phyloP scores from a whole-genome alignment of 78 protist species.

The Diacronema lutheri region DNA sequence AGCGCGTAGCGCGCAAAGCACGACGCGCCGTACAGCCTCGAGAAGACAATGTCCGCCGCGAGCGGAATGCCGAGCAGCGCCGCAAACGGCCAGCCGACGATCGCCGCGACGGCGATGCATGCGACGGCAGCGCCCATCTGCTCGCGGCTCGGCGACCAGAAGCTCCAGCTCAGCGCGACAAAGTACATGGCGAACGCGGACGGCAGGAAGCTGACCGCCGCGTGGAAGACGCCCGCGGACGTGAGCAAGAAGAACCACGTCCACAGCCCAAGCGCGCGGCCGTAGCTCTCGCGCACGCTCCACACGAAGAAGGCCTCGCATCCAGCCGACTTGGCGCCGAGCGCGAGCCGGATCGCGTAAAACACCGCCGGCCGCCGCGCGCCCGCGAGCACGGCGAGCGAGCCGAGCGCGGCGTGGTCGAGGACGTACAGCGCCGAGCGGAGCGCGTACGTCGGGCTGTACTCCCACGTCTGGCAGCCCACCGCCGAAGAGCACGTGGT shows the following conservation, averaged over 20 bases:
- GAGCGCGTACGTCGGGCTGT: conserved; percentile 74
- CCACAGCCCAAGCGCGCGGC: neutral
- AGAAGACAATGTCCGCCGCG: conserved; percentile 38
- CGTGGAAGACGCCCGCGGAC: conserved; percentile 6
- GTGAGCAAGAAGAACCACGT: neutral
- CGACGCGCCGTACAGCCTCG: neutral
- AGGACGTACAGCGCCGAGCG: conserved; percentile 74
- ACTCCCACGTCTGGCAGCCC: conserved; percentile 93
- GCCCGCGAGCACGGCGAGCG: too few species aligned
- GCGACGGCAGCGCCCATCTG: neutral
- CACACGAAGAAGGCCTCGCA: neutral
- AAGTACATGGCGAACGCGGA: neutral
- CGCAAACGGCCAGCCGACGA: conserved; percentile 80
- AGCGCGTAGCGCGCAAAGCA: neutral
- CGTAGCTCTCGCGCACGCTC: neutral
- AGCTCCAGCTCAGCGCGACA: neutral
- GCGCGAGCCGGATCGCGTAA: neutral
- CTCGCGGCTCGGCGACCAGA: neutral
- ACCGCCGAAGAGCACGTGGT: conserved; percentile 64
- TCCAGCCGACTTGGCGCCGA: neutral
- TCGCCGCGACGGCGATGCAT: conserved; percentile 37
- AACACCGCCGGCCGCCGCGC: neutral
- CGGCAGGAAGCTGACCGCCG: conserved; percentile 3
- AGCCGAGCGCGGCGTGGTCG: neutral
- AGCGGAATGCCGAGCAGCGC: conserved; percentile 53